Evolutionary conservation across 2,329 filamentous ascomycete genomes (phyloP).

Genomic region (Neofusicoccum umdonicola): DNA sequence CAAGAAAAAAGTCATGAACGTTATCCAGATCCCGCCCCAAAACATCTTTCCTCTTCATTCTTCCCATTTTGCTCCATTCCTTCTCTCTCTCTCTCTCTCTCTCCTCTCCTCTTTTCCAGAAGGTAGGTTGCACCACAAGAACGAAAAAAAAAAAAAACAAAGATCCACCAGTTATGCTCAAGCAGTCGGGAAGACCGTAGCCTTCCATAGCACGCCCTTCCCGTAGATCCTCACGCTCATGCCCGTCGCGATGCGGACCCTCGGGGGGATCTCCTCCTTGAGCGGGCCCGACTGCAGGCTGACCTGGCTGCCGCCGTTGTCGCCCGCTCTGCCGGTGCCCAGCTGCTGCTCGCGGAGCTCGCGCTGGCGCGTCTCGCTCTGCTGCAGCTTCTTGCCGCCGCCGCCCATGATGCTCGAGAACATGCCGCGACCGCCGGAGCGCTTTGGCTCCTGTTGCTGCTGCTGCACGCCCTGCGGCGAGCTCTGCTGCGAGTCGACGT

Average conservation of each 20-base stretch:
- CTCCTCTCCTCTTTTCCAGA: background rate
- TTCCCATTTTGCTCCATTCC: background rate
- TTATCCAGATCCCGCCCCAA: background rate
- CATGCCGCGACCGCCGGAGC: slow-evolving; percentile 33
- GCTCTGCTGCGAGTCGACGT: slow-evolving; percentile 12
- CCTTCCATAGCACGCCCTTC: slow-evolving; percentile 50
- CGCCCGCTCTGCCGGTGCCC: background rate
- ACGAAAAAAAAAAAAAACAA: background rate
- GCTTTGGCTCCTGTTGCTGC: slow-evolving; percentile 5
- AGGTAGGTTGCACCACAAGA: background rate
- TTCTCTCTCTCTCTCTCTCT: background rate
- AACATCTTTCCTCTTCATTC: background rate
- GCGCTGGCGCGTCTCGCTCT: background rate
- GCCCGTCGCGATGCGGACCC: slow-evolving; percentile 49
- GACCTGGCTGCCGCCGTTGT: slow-evolving; percentile 14
- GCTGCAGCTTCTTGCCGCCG: slow-evolving; percentile 13
- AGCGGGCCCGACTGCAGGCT: slow-evolving; percentile 16
- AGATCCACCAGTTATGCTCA: background rate
- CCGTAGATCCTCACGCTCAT: slow-evolving; percentile 49
- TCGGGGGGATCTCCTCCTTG: slow-evolving; percentile 42
- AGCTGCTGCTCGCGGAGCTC: slow-evolving; percentile 15
- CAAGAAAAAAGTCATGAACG: background rate
- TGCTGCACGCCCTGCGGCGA: slow-evolving; percentile 21
- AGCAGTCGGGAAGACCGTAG: slow-evolving; percentile 39
- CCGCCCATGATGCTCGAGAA: slow-evolving; percentile 42